phyloP scores from a whole-genome alignment of 495 filamentous ascomycete species.

The Tirmania nivea region DNA sequence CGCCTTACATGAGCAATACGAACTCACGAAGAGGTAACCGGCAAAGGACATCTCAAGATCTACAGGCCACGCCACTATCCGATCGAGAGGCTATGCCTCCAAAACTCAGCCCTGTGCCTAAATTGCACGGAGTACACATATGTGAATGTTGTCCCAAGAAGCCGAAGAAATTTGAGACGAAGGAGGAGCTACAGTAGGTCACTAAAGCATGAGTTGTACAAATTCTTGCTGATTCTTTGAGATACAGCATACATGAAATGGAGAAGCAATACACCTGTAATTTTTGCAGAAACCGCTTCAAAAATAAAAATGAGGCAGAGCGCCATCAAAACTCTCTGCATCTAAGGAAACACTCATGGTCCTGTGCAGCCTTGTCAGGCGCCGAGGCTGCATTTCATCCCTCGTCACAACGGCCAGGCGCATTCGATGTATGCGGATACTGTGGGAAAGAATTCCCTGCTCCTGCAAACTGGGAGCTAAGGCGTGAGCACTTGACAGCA shows the following conservation, averaged over 20 bases:
- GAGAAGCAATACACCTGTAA: slow-evolving; percentile 92
- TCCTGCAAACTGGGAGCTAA: slow-evolving; percentile 58
- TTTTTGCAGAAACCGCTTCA: slow-evolving; percentile 88
- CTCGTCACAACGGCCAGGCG: slow-evolving; percentile 35
- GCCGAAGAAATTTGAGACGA: slow-evolving; percentile 85
- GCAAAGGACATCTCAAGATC: background rate
- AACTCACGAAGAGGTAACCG: background rate
- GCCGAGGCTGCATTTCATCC: slow-evolving; percentile 66
- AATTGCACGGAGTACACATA: slow-evolving; percentile 31
- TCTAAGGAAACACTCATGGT: slow-evolving; percentile 91
- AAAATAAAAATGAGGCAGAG: slow-evolving; percentile 98
- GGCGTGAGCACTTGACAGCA: slow-evolving; percentile 67
- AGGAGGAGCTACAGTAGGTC: slow-evolving; percentile 66
- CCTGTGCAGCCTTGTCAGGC: slow-evolving; percentile 62
- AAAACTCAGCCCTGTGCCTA: slow-evolving; percentile 14
- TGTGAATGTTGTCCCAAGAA: slow-evolving; percentile 98
- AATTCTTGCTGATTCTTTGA: slow-evolving; percentile 1
- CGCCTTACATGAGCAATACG: slow-evolving; percentile 5
- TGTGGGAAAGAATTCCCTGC: slow-evolving; percentile 85
- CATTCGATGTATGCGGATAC: slow-evolving; percentile 74
- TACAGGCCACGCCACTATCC: background rate
- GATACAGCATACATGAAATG: slow-evolving; percentile 47
- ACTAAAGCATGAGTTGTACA: background rate
- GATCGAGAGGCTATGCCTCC: slow-evolving; percentile 9
- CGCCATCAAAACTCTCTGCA: slow-evolving; percentile 94